phyloP scores from a whole-genome alignment of 192 early-diverging fungal species.

The Coemansia guatemalensis region DNA sequence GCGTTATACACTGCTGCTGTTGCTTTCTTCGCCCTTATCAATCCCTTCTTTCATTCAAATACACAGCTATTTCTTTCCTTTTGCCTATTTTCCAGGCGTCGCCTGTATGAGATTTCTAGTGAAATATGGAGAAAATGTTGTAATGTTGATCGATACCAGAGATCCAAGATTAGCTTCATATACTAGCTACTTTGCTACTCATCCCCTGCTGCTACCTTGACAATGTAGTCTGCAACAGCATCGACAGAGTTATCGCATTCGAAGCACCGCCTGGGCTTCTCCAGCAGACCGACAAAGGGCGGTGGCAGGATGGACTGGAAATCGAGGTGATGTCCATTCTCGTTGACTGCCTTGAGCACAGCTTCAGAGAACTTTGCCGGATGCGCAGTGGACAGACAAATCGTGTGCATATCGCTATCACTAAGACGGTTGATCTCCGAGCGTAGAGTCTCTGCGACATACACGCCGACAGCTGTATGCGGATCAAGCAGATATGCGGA shows the following conservation, averaged over 20 bases:
- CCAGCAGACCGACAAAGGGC: conserved; percentile 68
- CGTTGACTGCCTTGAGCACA: conserved; percentile 72
- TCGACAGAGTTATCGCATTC: conserved; percentile 48
- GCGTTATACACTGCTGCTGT: too few species aligned
- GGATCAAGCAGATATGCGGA: conserved; percentile 84
- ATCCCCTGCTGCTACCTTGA: conserved; percentile 9
- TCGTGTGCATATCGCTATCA: conserved; percentile 24
- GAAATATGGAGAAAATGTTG: too few species aligned
- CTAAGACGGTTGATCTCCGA: conserved; percentile 14
- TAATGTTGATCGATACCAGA: too few species aligned
- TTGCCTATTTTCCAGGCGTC: too few species aligned
- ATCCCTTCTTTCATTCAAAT: too few species aligned
- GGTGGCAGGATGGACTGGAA: conserved; percentile 64
- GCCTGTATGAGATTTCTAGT: too few species aligned
- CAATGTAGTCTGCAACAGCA: conserved; percentile 41
- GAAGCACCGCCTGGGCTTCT: conserved; percentile 66
- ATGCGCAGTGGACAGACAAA: conserved; percentile 88
- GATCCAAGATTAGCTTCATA: neutral
- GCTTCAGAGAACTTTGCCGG: conserved; percentile 97
- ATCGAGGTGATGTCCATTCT: conserved; percentile 47
- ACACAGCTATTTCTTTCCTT: too few species aligned
- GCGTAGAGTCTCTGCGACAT: conserved; percentile 67
- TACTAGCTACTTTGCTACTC: neutral
- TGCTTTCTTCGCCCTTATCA: too few species aligned
- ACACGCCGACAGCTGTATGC: conserved; percentile 94